phyloP scores from a whole-genome alignment of 768 basidiomycete genomes.

The Suillus tomentosus region DNA sequence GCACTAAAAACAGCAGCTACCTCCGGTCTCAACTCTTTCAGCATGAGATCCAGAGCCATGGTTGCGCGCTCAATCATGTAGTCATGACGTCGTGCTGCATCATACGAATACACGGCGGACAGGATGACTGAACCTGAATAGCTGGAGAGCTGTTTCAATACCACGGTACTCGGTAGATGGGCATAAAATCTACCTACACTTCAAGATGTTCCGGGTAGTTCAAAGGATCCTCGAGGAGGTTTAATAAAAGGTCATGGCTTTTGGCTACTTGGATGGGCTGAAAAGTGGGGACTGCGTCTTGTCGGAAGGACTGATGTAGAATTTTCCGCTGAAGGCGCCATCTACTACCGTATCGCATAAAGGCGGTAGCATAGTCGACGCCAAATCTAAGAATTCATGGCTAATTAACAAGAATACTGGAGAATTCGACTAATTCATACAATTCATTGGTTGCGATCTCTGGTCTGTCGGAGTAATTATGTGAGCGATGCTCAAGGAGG shows the following conservation, averaged over 20 bases:
- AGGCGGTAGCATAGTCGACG: constrained; percentile 11
- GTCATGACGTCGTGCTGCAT: constrained; percentile 9
- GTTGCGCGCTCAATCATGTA: constrained; percentile 4
- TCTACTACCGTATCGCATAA: constrained; percentile 17
- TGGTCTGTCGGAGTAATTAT: constrained; percentile 16
- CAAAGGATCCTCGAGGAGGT: constrained; percentile 5
- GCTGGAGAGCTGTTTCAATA: constrained; percentile 4
- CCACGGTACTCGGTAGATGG: not conserved
- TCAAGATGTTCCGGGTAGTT: constrained; percentile 6
- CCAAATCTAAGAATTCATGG: constrained; percentile 9
- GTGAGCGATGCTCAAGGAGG: constrained; percentile 16
- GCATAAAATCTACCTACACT: constrained; percentile 4
- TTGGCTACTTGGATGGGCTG: constrained; percentile 8
- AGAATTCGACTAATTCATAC: constrained; percentile 8
- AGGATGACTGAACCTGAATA: constrained; percentile 14
- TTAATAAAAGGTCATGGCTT: constrained; percentile 2
- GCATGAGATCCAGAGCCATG: constrained; percentile 1
- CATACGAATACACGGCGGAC: constrained; percentile 14
- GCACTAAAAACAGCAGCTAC: constrained; percentile 10
- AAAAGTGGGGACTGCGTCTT: constrained; percentile 9
- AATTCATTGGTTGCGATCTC: constrained; percentile 7
- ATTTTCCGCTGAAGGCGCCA: constrained; percentile 22
- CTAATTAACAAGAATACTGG: not conserved
- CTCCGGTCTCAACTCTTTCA: constrained; percentile 9
- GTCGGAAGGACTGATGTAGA: constrained; percentile 18